Evolutionary conservation across 2,329 filamentous ascomycete species (phyloP), one percentile per base, ranked within the genome.

Genomic region (Penicillium decumbens): DNA sequence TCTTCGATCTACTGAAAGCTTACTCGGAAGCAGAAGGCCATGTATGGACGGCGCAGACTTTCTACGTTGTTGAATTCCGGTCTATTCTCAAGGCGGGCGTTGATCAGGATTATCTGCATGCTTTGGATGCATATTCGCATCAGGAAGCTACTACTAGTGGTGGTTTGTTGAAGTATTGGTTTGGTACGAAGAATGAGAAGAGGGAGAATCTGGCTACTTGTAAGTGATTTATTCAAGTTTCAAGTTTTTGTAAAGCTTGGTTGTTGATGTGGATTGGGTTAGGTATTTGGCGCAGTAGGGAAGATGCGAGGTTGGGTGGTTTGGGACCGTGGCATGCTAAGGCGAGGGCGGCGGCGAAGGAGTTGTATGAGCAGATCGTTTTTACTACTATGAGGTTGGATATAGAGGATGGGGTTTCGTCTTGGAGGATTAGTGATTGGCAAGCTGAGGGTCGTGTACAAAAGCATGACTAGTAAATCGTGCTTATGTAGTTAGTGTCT

Each of bases 111-210:
- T 77, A 85, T 50, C 78, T 95, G 33, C 84, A 84, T 35, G 76
- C 78, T 24, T 77, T 95, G 28, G 91, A 95, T 70, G 84, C 85
- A 64, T 82, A 82, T 51, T 87, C 87, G 6, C 90, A 95, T 67
- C 77, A 80, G 23, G 90, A 95, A 67, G 91, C 91, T 10, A 85
- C 84, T 15, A 79, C 79, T 33, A 88, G 83, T 61, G 90, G 90
- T 5, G 89, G 89, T 0, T 80, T 96, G 64, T 72, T 95, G 64
- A 95, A 95, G 80, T 95, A 96, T 71, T 95, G 91, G 89, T 95
- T 95, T 68, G 89, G 89, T 2, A 77, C 74, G 29, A 84, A 86
- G 18, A 83, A 95, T 71, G 73, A 68, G 38, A 76, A 86, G 44
- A 78, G 85, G 54, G 77, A 82, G 63, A 95, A 95, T 72, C 70